Percentiles rank a stretch among this genome's conserved stretches.
phyloP scores from a whole-genome alignment of 805 yeast species.

The Metschnikowia drakensbergensis region DNA sequence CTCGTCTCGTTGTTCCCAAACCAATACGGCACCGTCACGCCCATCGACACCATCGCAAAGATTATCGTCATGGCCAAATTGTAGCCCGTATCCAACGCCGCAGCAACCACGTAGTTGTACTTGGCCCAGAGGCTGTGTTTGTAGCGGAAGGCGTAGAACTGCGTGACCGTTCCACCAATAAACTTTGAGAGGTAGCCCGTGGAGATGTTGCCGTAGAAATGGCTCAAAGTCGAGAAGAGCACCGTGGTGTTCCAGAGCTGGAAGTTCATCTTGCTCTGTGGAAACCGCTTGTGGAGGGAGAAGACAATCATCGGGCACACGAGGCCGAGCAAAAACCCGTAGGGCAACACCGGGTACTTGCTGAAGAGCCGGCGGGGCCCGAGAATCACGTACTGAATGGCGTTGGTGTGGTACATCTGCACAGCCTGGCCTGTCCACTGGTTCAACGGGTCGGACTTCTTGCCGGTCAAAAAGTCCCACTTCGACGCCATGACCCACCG shows the following conservation, averaged over 20 bases:
- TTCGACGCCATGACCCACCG: constrained; percentile 45
- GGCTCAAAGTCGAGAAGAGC: constrained; percentile 45
- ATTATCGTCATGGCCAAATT: constrained; percentile 40
- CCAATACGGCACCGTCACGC: constrained; percentile 39
- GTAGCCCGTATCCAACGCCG: constrained; percentile 50
- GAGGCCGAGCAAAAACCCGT: constrained; percentile 41
- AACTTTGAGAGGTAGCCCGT: constrained; percentile 48
- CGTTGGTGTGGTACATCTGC: constrained; percentile 42
- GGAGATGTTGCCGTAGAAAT: constrained; percentile 47
- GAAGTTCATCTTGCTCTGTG: constrained; percentile 22
- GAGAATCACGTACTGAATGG: constrained; percentile 48
- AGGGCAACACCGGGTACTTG: constrained; percentile 42
- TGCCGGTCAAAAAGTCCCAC: constrained; percentile 33
- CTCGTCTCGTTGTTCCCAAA: constrained; percentile 46
- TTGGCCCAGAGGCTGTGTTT: constrained; percentile 38
- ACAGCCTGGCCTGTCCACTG: constrained; percentile 52
- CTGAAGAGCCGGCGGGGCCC: constrained; percentile 45
- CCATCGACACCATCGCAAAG: constrained; percentile 32
- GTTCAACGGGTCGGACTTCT: constrained; percentile 40
- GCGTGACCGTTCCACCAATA: constrained; percentile 45
- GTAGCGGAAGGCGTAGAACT: constrained; percentile 42
- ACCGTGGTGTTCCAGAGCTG: constrained; percentile 46
- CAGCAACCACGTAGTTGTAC: constrained; percentile 47
- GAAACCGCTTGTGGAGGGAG: constrained; percentile 25
- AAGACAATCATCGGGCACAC: constrained; percentile 36